Percentiles rank a stretch among this genome's conserved stretches.
These are phyloP conservation scores for Fraxinus platypoda DNA, from an alignment of 305 asterid species.

Conservation along the genomic window DNA sequence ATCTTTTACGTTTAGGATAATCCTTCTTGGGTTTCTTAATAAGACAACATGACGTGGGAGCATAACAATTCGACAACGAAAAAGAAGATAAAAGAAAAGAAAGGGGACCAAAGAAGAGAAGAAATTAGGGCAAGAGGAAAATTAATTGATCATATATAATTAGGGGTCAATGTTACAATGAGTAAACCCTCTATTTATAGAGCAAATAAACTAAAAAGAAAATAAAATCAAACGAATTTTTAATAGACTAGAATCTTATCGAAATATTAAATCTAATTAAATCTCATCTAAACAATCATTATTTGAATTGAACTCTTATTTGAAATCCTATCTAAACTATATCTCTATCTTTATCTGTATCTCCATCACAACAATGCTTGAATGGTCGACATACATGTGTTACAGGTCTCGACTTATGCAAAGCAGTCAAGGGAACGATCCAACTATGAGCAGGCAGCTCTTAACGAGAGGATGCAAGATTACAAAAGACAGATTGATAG, in stretches of 20 bases:
- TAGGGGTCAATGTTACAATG: not conserved
- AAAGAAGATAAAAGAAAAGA: not conserved
- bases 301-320: not conserved
- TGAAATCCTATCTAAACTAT: not conserved
- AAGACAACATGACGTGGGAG: slow-evolving; percentile 6
- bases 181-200: not conserved
- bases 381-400: slow-evolving; percentile 14
- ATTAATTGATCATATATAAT: not conserved
- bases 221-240: not conserved
- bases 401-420: slow-evolving; percentile 92
- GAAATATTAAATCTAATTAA: not conserved
- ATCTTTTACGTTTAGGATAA: slow-evolving; percentile 2
- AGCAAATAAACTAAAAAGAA: not conserved
- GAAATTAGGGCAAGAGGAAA: not conserved
- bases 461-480: slow-evolving; percentile 97
- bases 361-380: not conserved
- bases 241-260: not conserved
- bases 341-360: not conserved
- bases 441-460: slow-evolving; percentile 95
- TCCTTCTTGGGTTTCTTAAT: not conserved
- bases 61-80: not conserved
- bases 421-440: slow-evolving; percentile 96
- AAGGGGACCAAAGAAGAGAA: not conserved
- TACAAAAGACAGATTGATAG: slow-evolving; percentile 89
- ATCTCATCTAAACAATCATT: not conserved